Evolutionary conservation across 108 stramenopile genomes (phyloP), one percentile per base, ranked within the genome.

Genomic region (Cylindrotheca closterium): DNA sequence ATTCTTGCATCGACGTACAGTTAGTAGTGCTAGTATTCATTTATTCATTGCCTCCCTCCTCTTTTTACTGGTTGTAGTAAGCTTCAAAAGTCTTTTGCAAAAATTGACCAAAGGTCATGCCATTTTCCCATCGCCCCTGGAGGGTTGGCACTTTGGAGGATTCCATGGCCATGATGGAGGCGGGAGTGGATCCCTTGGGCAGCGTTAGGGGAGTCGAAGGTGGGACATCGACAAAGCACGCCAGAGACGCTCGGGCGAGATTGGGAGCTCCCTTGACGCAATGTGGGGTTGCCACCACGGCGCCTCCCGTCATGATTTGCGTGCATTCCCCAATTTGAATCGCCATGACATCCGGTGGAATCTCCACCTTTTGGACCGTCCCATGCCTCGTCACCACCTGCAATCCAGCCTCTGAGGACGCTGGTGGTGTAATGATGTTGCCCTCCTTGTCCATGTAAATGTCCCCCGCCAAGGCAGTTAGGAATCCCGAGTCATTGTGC

Each of bases 261-360:
- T 34, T 26, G 0, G 61, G 63, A 52, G 70, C 70, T 37, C 92
- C 93, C 22, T 86, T 72, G 26, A 97, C 96, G 62, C 90, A 93
- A 74, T 97, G 96, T 0, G 96, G 96, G 30, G 96, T 97, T 10
- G 96, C 96, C 17, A 81, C 68, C 10, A 97, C 83, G 12, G 74
- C 77, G 15, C 94, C 94, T 19, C 92, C 94, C 3, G 91, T 93
- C 7, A 95, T 30, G 34, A 97, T 91, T 74, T 97, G 96, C 8
- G 90, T 77, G 51, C 93, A 94, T 77, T 97, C 96, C 30, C 96
- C 96, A 22, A 95, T 83, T 71, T 97, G 96, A 32, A 96, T 85
- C 21, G 91, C 94, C 91, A 95, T 87, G 62, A 92, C 93, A 73
- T 95, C 96, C 1, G 75, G 47, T 3, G 96, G 96, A 29, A 97